These are phyloP conservation scores for Beauveria rudraprayagi DNA, from an alignment of 2,329 filamentous ascomycete genomes.

Conservation along the genomic window DNA sequence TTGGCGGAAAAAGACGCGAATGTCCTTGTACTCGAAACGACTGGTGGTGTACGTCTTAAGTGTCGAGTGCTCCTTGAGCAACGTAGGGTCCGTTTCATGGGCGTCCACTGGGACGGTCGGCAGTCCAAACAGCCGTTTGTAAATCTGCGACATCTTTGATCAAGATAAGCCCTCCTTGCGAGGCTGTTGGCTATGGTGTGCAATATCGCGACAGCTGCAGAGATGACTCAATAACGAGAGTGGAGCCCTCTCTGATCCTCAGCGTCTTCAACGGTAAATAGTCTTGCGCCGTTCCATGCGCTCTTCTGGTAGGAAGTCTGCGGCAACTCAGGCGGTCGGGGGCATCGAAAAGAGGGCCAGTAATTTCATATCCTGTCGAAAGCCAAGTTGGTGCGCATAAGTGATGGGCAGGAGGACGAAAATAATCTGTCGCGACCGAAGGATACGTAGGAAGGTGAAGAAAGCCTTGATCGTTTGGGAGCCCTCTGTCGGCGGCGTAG, in stretches of 20 bases:
- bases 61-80: slow-evolving; percentile 69
- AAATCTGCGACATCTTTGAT: slow-evolving; percentile 3
- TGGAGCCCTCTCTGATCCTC: background rate
- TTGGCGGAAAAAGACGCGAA: slow-evolving; percentile 76
- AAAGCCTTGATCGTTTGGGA: background rate
- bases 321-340: background rate
- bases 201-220: slow-evolving; percentile 1
- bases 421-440: background rate
- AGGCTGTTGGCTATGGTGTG: background rate
- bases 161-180: too few relatives aligned
- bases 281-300: slow-evolving; percentile 4
- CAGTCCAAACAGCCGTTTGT: slow-evolving; percentile 12
- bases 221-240: slow-evolving; percentile 9
- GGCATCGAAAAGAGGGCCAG: slow-evolving; percentile 1
- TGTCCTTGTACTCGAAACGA: slow-evolving; percentile 59
- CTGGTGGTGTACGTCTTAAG: slow-evolving; percentile 65
- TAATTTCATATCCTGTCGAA: background rate
- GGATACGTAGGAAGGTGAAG: background rate
- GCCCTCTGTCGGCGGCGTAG: background rate
- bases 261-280: background rate
- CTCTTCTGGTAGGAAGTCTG: background rate
- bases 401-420: background rate
- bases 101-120: slow-evolving; percentile 19
- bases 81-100: slow-evolving; percentile 60
- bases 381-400: background rate